These are phyloP conservation scores for Torulaspora quercuum DNA, from an alignment of 805 yeast species.

Conservation along the genomic window DNA sequence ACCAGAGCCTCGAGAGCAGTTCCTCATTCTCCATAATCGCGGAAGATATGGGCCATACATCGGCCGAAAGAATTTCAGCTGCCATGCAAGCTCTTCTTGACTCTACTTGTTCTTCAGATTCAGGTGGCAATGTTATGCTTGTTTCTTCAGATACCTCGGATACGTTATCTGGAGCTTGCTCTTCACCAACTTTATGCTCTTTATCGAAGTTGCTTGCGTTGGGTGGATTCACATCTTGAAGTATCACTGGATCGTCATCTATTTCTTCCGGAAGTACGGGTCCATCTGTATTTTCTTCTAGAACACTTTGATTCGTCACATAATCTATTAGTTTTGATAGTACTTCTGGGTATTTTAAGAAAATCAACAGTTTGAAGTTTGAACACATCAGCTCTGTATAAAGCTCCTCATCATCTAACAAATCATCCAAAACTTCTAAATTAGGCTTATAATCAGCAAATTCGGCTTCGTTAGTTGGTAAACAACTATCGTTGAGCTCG, in stretches of 20 bases:
- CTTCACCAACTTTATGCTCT: constrained; percentile 18
- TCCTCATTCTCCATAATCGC: constrained; percentile 74
- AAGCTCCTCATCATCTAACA: constrained; percentile 72
- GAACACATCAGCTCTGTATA: constrained; percentile 70
- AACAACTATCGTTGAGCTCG: constrained; percentile 23
- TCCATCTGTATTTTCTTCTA: constrained; percentile 27
- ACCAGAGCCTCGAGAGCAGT: constrained; percentile 72
- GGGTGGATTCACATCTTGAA: constrained; percentile 12
- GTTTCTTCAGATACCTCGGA: constrained; percentile 35
- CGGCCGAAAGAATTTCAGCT: constrained; percentile 85
- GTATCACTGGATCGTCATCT: constrained; percentile 17
- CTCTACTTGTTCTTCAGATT: constrained; percentile 39
- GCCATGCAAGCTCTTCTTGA: constrained; percentile 61
- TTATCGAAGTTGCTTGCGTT: constrained; percentile 12
- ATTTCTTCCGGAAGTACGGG: constrained; percentile 14
- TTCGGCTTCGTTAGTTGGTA: constrained; percentile 37
- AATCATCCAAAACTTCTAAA: constrained; percentile 47
- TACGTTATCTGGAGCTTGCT: constrained; percentile 25
- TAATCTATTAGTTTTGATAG: constrained; percentile 64
- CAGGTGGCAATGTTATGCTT: constrained; percentile 31
- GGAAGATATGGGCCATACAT: constrained; percentile 91
- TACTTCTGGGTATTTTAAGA: constrained; percentile 73
- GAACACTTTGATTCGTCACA: constrained; percentile 46
- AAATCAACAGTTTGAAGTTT: constrained; percentile 71
- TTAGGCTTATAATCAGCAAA: constrained; percentile 42